Evolutionary conservation across 371 early-diverging fungal genomes (phyloP).

Genomic region (Mortierella sp.): DNA sequence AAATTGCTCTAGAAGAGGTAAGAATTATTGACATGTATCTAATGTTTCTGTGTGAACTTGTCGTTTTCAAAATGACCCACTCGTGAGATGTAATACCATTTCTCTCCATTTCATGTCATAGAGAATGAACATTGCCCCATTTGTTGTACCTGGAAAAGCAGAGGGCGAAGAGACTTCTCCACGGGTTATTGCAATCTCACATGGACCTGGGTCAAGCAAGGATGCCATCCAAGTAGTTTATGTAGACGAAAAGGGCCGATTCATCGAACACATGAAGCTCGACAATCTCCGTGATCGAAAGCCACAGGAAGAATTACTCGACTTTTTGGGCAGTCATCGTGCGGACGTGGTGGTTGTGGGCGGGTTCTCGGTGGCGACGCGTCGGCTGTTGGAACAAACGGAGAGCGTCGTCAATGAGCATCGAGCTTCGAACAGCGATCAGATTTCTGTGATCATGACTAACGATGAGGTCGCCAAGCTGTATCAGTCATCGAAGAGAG

Average conservation of each 20-base stretch:
- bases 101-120: constrained; percentile 17
- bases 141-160: constrained; percentile 63
- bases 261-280: constrained; percentile 75
- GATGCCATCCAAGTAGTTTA: constrained; percentile 82
- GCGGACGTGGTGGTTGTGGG: constrained; percentile 90
- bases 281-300: constrained; percentile 76
- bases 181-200: constrained; percentile 87
- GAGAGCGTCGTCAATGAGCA: constrained; percentile 70
- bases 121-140: constrained; percentile 85
- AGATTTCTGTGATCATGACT: constrained; percentile 70
- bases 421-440: constrained; percentile 59
- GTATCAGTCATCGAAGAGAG: constrained; percentile 83
- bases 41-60: not conserved
- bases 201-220: constrained; percentile 82
- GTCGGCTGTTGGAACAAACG: constrained; percentile 79
- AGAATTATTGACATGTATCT: constrained; percentile 15
- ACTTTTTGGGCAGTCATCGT: constrained; percentile 71
- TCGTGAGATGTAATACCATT: not conserved
- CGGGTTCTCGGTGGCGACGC: constrained; percentile 83
- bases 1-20: constrained; percentile 74
- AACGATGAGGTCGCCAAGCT: constrained; percentile 93
- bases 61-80: not conserved
- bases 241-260: constrained; percentile 83
- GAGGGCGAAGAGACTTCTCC: constrained; percentile 67
- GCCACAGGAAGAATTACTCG: constrained; percentile 64